Evolutionary conservation across 805 yeast species (phyloP), one percentile per base, ranked within the genome.

Genomic region (Wickerhamiella siamensis): DNA sequence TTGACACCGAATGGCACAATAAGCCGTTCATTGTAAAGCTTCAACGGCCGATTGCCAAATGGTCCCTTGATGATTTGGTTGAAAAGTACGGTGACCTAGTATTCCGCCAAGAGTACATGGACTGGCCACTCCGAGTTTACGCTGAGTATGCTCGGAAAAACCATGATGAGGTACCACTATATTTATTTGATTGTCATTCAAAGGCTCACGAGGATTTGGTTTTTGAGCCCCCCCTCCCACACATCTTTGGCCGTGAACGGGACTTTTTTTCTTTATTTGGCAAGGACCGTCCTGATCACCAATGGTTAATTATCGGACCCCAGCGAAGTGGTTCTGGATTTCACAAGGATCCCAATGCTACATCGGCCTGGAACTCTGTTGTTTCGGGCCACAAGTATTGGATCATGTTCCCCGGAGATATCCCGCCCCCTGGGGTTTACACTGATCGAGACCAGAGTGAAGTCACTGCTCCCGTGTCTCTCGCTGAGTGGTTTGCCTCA

Each of bases 301-400:
- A 88, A n/a, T 86, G 96, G 96, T 63, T 86, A 18, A 87, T 87
- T 37, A 70, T 81, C 5, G 96, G 96, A 0, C 86, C 94, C 2
- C 66, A 63, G 17, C 61, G 93, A 38, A 75, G 84, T 5, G 96
- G 95, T 0, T 82, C 94, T 1, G 80, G 93, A 0, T 86, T 84
- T 59, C 96, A 86, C 58, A 86, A 87, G 52, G 96, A 86, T 54
- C 96, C 96, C 5, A 86, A 86, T 56, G 72, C 74, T 36, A 87
- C 95, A 0, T 74, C 80, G 40, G 95, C 95, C 0, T 86, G 95
- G 95, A 86, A 86, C 57, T 72, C 87, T 0, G 75, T 77, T 2
- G 58, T 86, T 2, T 64, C 71, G 2, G 95, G 95, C 1, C 62
- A 71, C 41, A 84, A 84, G 57, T 64, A 86, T 36, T 84, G 95